phyloP scores from a whole-genome alignment of 129 eudicot genomes.

The Gnaphalium uliginosum region DNA sequence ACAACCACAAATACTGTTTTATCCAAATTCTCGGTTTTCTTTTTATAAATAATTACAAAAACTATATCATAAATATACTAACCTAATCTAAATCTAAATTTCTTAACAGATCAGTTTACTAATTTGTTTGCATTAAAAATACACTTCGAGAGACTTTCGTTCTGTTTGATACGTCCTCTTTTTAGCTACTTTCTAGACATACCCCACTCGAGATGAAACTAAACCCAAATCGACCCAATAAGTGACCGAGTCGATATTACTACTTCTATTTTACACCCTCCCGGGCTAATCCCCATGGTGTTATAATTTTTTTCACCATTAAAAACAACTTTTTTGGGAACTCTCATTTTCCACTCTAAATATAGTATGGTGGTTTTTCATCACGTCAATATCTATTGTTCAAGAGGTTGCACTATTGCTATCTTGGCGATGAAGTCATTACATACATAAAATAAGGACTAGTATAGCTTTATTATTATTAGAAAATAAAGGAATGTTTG shows the following conservation, averaged over 20 bases:
- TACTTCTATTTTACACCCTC: not conserved
- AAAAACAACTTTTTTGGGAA: not conserved
- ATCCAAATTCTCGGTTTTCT: not conserved
- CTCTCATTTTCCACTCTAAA: slow-evolving; percentile 1
- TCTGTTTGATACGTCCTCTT: not conserved
- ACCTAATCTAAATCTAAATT: not conserved
- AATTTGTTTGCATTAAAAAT: not conserved
- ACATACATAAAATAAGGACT: not conserved
- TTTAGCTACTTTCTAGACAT: not conserved
- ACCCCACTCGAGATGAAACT: not conserved
- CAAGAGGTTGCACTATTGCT: not conserved
- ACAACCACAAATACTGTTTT: slow-evolving; percentile 1
- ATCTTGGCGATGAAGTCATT: not conserved
- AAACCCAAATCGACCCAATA: not conserved
- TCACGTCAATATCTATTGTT: not conserved
- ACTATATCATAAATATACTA: not conserved
- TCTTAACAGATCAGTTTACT: too few relatives aligned
- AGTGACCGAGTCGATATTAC: not conserved
- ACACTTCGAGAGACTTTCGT: not conserved
- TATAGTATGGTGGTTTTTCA: not conserved
- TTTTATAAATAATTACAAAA: not conserved
- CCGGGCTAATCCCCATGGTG: too few relatives aligned
- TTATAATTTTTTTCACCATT: not conserved
- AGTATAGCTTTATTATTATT: not conserved
- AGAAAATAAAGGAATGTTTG: not conserved